Conservation (phyloP, 768 basidiomycete genomes). For the Amanita jacksonii region DNA sequence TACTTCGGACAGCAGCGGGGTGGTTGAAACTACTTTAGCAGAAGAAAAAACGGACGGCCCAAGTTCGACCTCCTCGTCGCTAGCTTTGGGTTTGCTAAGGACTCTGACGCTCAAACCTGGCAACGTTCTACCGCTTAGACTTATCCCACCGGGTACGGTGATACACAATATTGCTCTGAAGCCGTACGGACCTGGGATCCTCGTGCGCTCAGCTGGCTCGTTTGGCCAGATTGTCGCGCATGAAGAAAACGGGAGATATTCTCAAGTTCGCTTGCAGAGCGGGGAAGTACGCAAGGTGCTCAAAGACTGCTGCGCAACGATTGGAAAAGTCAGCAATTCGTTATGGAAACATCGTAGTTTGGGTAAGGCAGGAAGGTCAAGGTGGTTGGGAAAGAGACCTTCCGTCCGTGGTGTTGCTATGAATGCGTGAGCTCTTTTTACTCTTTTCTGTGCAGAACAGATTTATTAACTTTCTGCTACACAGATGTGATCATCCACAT, state of each 20-base stretch:
- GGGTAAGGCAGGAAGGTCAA: conserved; percentile 85
- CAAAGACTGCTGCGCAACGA: conserved; percentile 74
- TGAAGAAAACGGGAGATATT: conserved; percentile 60
- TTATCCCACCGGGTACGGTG: conserved; percentile 87
- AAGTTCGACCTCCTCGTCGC: conserved; percentile 32
- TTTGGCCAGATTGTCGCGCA: conserved; percentile 77
- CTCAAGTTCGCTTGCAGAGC: conserved; percentile 78
- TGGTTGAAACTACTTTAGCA: too few relatives aligned
- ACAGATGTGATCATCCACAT: conserved; percentile 84
- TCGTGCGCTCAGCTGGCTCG: conserved; percentile 86
- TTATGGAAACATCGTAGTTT: conserved; percentile 77
- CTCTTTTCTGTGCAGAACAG: conserved; percentile 2
- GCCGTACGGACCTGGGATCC: conserved; percentile 65
- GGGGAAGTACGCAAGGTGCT: conserved; percentile 88
- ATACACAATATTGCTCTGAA: conserved; percentile 80
- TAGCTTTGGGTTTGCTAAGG: conserved; percentile 80
- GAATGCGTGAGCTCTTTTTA: conserved; percentile 64
- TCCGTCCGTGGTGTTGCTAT: conserved; percentile 92
- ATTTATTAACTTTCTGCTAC: conserved; percentile 1
- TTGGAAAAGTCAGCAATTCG: conserved; percentile 88
- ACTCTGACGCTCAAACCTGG: conserved; percentile 79
- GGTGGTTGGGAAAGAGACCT: conserved; percentile 83
- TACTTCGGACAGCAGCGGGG: too few relatives aligned
- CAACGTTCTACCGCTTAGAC: conserved; percentile 84
- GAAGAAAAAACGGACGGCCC: conserved; percentile 15